Evolutionary conservation across 2,329 filamentous ascomycete species (phyloP).

Genomic region (Pseudocercospora fijiensis): DNA sequence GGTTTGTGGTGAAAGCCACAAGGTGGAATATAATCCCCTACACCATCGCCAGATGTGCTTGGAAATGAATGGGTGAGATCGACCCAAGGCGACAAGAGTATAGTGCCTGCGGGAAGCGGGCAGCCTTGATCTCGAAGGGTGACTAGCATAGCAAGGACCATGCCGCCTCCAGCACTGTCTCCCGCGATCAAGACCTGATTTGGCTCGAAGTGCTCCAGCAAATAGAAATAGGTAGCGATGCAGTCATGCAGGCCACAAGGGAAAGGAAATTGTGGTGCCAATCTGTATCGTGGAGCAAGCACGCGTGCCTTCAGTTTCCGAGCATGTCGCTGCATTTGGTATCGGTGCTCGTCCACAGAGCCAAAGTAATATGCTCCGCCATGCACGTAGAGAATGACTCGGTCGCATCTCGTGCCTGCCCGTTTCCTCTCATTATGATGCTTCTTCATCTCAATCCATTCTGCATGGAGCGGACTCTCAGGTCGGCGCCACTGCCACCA

Average conservation of each 20-base stretch:
- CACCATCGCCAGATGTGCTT: constrained; percentile 70
- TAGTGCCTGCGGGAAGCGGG: constrained; percentile 81
- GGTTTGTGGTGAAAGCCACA: constrained; percentile 89
- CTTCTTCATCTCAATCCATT: constrained; percentile 94
- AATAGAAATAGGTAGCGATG: constrained; percentile 79
- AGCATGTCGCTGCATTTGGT: constrained; percentile 94
- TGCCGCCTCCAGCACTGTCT: constrained; percentile 90
- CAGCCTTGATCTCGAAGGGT: constrained; percentile 77
- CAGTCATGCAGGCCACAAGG: constrained; percentile 91
- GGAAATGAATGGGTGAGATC: constrained; percentile 95
- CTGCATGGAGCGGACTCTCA: constrained; percentile 67
- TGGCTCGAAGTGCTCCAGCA: constrained; percentile 73
- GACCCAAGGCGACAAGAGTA: constrained; percentile 93
- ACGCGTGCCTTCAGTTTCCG: constrained; percentile 88
- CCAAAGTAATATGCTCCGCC: constrained; percentile 96
- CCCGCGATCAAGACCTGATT: constrained; percentile 83
- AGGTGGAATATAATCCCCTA: constrained; percentile 82
- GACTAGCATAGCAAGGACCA: constrained; percentile 78
- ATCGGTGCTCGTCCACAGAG: constrained; percentile 93
- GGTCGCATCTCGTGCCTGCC: constrained; percentile 57
- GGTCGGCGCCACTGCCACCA: constrained; percentile 89
- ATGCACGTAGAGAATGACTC: constrained; percentile 91
- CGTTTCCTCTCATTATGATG: constrained; percentile 70
- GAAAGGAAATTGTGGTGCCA: constrained; percentile 93
- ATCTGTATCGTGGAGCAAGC: constrained; percentile 78